Evolutionary conservation across 2,329 filamentous ascomycete species (phyloP).

Genomic region (Ceratocystiopsis brevicomis): DNA sequence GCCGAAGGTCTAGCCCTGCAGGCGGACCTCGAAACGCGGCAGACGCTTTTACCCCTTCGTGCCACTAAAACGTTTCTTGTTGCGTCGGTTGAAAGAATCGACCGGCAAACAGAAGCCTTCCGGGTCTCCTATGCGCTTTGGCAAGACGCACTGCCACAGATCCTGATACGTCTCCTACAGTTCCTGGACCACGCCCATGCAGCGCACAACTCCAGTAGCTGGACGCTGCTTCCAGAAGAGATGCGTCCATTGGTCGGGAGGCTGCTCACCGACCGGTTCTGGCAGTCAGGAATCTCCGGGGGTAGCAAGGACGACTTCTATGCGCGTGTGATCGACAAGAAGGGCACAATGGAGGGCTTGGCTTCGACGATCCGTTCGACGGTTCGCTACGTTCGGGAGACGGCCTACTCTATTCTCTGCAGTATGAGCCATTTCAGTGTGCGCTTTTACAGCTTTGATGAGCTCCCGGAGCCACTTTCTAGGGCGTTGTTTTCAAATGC

Average conservation of each 20-base stretch:
- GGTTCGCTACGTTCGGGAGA: conserved; percentile 76
- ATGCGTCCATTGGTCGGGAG: conserved; percentile 60
- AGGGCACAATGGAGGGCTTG: conserved; percentile 76
- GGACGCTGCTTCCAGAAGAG: conserved; percentile 56
- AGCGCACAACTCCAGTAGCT: conserved; percentile 73
- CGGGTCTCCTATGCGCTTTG: conserved; percentile 65
- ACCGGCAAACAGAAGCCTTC: conserved; percentile 53
- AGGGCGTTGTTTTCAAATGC: conserved; percentile 71
- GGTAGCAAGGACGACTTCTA: conserved; percentile 97
- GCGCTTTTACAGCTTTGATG: conserved; percentile 77
- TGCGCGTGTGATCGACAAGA: conserved; percentile 73
- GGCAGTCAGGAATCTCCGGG: conserved; percentile 92
- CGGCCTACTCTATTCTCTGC: conserved; percentile 84
- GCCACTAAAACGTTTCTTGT: conserved; percentile 83
- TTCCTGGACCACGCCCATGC: conserved; percentile 81
- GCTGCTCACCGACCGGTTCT: conserved; percentile 86
- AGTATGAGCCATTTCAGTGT: conserved; percentile 76
- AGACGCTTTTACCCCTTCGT: conserved; percentile 60
- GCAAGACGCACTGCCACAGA: conserved; percentile 61
- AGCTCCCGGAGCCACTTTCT: conserved; percentile 66
- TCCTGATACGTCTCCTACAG: conserved; percentile 72
- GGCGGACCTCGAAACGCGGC: conserved; percentile 54
- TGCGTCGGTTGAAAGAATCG: conserved; percentile 77
- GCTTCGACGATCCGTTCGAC: conserved; percentile 83
- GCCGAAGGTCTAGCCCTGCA: conserved; percentile 64